phyloP scores from a whole-genome alignment of 1,139 yeast genomes.

The Kodamaea sp. region DNA sequence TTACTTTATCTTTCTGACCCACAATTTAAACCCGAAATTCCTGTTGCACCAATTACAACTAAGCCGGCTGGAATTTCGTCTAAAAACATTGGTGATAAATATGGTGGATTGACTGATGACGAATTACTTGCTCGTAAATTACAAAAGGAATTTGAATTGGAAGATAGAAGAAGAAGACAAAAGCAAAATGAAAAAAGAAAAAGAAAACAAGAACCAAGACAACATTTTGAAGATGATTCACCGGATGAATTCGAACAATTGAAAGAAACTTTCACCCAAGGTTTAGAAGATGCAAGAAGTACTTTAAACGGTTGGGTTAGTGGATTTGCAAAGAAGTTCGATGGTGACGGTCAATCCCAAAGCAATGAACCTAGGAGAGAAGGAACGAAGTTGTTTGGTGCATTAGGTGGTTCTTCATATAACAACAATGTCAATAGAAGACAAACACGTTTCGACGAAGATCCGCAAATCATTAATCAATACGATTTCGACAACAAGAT shows the following conservation, averaged over 20 bases:
- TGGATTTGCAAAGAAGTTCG: slow-evolving; percentile 60
- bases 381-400: slow-evolving; percentile 43
- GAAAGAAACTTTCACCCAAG: slow-evolving; percentile 67
- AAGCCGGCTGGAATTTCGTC: slow-evolving; percentile 18
- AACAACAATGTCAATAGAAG: slow-evolving; percentile 22
- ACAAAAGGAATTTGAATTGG: slow-evolving; percentile 64
- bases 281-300: slow-evolving; percentile 78
- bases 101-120: slow-evolving; percentile 54
- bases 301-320: slow-evolving; percentile 82
- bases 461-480: slow-evolving; percentile 48
- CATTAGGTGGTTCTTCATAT: slow-evolving; percentile 45
- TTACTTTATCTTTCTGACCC: slow-evolving; percentile 80
- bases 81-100: slow-evolving; percentile 5
- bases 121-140: slow-evolving; percentile 79
- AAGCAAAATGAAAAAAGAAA: slow-evolving; percentile 16
- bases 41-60: slow-evolving; percentile 25
- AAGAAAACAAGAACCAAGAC: slow-evolving; percentile 20
- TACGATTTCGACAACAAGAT: slow-evolving; percentile 54
- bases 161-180: slow-evolving; percentile 29
- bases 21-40: slow-evolving; percentile 58
- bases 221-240: slow-evolving; percentile 47
- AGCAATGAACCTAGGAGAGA: slow-evolving; percentile 8
- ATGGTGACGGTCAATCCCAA: slow-evolving; percentile 8
- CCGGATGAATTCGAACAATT: slow-evolving; percentile 68
- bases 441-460: slow-evolving; percentile 48